Conservation (phyloP, 2,329 filamentous ascomycete species). For the Cordyceps cateniannulata region DNA sequence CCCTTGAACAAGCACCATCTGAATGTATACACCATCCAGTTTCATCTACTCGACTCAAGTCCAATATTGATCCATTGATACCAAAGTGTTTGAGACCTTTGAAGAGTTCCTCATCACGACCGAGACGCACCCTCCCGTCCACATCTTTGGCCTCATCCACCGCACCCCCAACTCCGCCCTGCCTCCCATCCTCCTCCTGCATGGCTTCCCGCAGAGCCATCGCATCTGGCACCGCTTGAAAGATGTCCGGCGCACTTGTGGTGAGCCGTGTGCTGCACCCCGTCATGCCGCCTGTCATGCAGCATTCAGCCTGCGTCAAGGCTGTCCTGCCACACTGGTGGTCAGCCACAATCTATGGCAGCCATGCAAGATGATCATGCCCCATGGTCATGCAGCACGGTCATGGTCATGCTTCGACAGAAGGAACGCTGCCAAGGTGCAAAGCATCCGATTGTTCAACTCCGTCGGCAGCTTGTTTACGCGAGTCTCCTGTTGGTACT, state of each 20-base stretch:
- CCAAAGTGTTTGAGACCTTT: constrained; percentile 31
- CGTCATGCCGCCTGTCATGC: background rate
- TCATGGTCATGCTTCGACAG: background rate
- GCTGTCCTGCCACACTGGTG: background rate
- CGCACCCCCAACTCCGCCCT: constrained; percentile 24
- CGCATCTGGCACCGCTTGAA: constrained; percentile 51
- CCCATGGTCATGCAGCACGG: background rate
- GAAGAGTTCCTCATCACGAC: constrained; percentile 32
- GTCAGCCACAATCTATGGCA: background rate
- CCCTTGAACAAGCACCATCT: too few relatives aligned
- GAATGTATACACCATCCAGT: too few relatives aligned
- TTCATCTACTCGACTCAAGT: too few relatives aligned
- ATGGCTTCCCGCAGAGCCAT: constrained; percentile 46
- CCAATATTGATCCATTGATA: too few relatives aligned
- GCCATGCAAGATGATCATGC: background rate
- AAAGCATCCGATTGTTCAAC: background rate
- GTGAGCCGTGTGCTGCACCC: background rate
- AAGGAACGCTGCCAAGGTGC: background rate
- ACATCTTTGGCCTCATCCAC: constrained; percentile 37
- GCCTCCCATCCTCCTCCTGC: constrained; percentile 40
- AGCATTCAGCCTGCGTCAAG: background rate
- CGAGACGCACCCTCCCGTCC: constrained; percentile 28
- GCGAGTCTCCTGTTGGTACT: background rate
- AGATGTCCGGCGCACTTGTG: too few relatives aligned
- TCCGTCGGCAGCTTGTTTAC: background rate